A percentile compares a stretch with the other conserved stretches of the same genome.
These are phyloP conservation scores for Mollisiaceae sp. DNA, from an alignment of 2,329 filamentous ascomycete genomes.

Conservation along the genomic window DNA sequence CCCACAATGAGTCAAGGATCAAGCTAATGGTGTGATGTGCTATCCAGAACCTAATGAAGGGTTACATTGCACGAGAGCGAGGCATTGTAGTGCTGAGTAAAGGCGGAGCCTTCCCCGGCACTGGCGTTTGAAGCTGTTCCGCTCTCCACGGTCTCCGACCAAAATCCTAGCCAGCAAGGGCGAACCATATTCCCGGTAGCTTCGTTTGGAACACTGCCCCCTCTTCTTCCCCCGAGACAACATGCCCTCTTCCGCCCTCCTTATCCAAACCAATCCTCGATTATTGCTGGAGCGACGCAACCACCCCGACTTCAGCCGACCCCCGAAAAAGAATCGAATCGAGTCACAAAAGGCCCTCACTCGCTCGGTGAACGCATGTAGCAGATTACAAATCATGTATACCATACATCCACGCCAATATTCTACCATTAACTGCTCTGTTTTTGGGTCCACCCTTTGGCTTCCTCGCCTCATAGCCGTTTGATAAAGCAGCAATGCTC, in stretches of 20 bases:
- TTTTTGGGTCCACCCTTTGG: not conserved
- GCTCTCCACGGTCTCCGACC: not conserved
- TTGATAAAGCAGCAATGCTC: not conserved
- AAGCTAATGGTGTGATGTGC: not conserved
- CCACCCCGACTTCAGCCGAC: not conserved
- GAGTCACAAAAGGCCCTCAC: constrained; percentile 4
- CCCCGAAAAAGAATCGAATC: constrained; percentile 8
- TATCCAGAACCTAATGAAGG: constrained; percentile 72
- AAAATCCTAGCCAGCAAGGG: not conserved
- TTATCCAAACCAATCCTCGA: not conserved
- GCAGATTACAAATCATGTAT: constrained; percentile 2
- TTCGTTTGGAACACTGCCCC: not conserved
- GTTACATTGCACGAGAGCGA: constrained; percentile 91
- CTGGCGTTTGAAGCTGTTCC: constrained; percentile 60
- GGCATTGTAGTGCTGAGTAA: constrained; percentile 93
- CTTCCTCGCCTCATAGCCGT: not conserved
- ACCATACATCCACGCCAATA: constrained; percentile 11
- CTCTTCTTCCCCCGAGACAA: not conserved
- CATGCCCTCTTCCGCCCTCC: not conserved
- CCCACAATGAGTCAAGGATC: not conserved
- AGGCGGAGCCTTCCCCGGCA: constrained; percentile 90
- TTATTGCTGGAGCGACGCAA: not conserved
- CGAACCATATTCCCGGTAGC: constrained; percentile 6
- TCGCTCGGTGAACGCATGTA: constrained; percentile 17
- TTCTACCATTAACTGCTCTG: no score